Base-by-base conservation (phyloP, 176 grass and related monocot genomes). In the Paspalum vaginatum region DNA sequence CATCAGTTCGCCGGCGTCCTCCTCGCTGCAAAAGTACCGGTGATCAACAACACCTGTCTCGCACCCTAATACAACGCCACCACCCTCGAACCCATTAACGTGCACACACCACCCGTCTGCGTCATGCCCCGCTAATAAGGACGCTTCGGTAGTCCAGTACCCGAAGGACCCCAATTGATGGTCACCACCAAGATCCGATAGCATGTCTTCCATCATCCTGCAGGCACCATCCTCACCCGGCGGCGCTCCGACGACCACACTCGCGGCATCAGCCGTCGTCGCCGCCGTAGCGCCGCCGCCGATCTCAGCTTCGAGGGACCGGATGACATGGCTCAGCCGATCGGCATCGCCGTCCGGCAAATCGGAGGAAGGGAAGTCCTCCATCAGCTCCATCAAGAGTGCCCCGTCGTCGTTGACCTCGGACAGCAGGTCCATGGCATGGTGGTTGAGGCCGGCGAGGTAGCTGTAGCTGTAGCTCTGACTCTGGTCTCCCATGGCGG, bases 301-400 rank as follows among this genome's bases (percentile, higher is more conserved):
- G 48, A 90, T 91, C 82, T 94, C 91, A 2, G 77, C 91, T 73
- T 94, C 91, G 1, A 94, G 73, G 2, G 88, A 94, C 65, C 49
- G 77, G 8, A 91, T 81, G 48, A 91, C 91, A 5, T 57, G 74
- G 72, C 71, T 70, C 41, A 90, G 62, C 22, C 74, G 61, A 11
- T 88, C 82, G 3, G 13, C 52, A 5, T 82, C 87, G 2, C 48
- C 68, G 4, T 87, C 80, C 0, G 43, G 8, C 14, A 61, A 4
- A 9, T 81, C 75, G 5, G 50, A 56, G 1, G 87, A 54, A 14
- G 42, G 42, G 14, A 25, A 47, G 44, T 93, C 86, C 32, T 93
- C 88, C 46, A 94, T 57, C 37, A 90, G 7, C 63, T 94, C 74
- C 88, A 85, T 85, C 41, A 94, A 59, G 55, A 91, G 54, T 42